Evolutionary conservation across 306 rosid species (phyloP).

Genomic region (Phaseolus lunatus): DNA sequence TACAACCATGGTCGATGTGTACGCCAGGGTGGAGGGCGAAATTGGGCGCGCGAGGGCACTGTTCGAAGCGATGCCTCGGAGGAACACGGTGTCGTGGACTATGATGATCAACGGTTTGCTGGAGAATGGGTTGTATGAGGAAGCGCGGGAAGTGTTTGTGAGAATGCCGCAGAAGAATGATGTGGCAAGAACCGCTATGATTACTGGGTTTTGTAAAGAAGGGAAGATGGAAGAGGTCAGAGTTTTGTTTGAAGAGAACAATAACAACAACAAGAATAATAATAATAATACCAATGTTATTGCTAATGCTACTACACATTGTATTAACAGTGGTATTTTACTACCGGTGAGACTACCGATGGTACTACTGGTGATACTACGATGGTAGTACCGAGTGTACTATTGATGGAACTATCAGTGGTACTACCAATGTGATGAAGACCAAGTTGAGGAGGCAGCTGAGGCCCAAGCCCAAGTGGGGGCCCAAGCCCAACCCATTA

Average conservation of each 20-base stretch:
- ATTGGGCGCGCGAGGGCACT: constrained; percentile 54
- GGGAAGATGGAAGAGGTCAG: constrained; percentile 58
- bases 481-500: too few species aligned
- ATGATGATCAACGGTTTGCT: constrained; percentile 62
- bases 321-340: too few species aligned
- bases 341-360: too few species aligned
- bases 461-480: too few species aligned
- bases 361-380: too few species aligned
- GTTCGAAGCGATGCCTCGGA: constrained; percentile 55
- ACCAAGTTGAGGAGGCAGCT: too few species aligned
- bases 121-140: constrained; percentile 54
- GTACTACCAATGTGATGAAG: too few species aligned
- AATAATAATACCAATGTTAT: too few species aligned
- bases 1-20: constrained; percentile 60
- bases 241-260: constrained; percentile 52
- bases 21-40: constrained; percentile 48
- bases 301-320: too few species aligned
- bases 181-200: constrained; percentile 52
- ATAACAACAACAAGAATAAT: too few species aligned
- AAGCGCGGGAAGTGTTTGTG: constrained; percentile 56
- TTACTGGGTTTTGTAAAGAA: constrained; percentile 59
- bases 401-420: too few species aligned
- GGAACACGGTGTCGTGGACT: constrained; percentile 58
- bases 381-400: too few species aligned
- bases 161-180: constrained; percentile 61